A percentile compares a stretch with the other conserved stretches of the same genome.
These are phyloP conservation scores for Thalassiosira exigua DNA, from an alignment of 352 stramenopile genomes.

Conservation along the genomic window DNA sequence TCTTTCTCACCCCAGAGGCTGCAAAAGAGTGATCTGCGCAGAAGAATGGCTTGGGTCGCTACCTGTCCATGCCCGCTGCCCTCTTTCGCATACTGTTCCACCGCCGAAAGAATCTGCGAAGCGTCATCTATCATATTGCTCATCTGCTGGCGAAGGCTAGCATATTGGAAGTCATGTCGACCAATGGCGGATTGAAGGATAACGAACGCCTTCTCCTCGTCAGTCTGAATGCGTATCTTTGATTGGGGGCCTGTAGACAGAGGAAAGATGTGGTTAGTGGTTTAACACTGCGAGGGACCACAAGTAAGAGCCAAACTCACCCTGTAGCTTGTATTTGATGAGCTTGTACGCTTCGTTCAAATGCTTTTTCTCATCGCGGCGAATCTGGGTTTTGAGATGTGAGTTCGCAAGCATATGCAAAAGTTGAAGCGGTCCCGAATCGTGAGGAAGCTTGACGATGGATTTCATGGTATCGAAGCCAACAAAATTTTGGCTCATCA, in stretches of 20 bases:
- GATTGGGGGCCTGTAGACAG: conserved; percentile 42
- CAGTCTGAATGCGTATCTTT: conserved; percentile 78
- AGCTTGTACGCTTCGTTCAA: conserved; percentile 82
- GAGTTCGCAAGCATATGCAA: conserved; percentile 69
- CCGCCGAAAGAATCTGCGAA: conserved; percentile 68
- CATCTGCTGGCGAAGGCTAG: conserved; percentile 76
- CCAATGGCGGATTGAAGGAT: conserved; percentile 80
- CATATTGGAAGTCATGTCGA: conserved; percentile 69
- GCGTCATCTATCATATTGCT: conserved; percentile 65
- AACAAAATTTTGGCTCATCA: conserved; percentile 87
- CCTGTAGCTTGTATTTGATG: conserved; percentile 79
- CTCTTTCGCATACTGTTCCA: conserved; percentile 78
- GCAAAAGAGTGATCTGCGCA: conserved; percentile 69
- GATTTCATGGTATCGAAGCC: conserved; percentile 81
- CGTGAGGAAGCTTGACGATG: conserved; percentile 72
- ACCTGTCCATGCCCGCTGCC: conserved; percentile 74
- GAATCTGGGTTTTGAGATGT: conserved; percentile 69
- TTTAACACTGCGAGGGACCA: neutral
- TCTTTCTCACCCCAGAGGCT: conserved; percentile 75
- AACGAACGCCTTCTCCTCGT: conserved; percentile 82
- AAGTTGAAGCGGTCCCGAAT: conserved; percentile 67
- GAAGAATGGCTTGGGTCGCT: conserved; percentile 60
- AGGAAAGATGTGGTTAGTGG: neutral
- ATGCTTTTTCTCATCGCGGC: conserved; percentile 75
- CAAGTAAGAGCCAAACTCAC: neutral